These are phyloP conservation scores for Cucurbita pepo DNA, from an alignment of 306 rosid genomes.

Conservation along the genomic window DNA sequence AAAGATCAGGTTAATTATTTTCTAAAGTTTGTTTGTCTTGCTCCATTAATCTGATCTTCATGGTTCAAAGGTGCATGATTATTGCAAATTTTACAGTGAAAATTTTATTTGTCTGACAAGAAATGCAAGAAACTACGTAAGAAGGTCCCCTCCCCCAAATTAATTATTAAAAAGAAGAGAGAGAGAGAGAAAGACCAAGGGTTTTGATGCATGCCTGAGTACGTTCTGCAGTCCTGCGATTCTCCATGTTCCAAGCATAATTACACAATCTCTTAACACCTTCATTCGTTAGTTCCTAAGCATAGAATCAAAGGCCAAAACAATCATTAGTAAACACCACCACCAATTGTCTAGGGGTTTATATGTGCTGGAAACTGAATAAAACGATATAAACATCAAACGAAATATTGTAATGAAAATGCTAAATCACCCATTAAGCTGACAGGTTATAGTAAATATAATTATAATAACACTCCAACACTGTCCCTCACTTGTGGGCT, in stretches of 20 bases:
- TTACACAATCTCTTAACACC: conserved; percentile 47
- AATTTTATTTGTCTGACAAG: not conserved
- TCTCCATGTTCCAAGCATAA: conserved; percentile 28
- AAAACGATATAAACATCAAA: not conserved
- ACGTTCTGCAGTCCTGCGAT: conserved; percentile 24
- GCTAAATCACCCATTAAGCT: no score
- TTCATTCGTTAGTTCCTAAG: conserved; percentile 34
- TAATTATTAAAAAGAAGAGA: not conserved
- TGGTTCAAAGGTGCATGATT: not conserved
- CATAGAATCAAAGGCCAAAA: conserved; percentile 12
- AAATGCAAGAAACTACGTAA: not conserved
- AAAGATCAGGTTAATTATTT: not conserved
- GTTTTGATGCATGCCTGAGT: conserved; percentile 39
- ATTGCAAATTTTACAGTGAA: not conserved
- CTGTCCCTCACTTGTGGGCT: no score
- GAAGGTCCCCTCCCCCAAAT: not conserved
- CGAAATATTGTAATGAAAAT: not conserved
- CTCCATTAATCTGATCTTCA: not conserved
- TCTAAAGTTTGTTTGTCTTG: not conserved
- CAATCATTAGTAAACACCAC: conserved; percentile 8
- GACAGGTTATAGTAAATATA: no score
- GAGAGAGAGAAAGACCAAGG: not conserved
- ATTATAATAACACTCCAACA: no score
- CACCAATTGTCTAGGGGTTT: not conserved
- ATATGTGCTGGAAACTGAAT: not conserved